Evolutionary conservation across 2,329 filamentous ascomycete genomes (phyloP).

Genomic region (Trichoderma koningii): DNA sequence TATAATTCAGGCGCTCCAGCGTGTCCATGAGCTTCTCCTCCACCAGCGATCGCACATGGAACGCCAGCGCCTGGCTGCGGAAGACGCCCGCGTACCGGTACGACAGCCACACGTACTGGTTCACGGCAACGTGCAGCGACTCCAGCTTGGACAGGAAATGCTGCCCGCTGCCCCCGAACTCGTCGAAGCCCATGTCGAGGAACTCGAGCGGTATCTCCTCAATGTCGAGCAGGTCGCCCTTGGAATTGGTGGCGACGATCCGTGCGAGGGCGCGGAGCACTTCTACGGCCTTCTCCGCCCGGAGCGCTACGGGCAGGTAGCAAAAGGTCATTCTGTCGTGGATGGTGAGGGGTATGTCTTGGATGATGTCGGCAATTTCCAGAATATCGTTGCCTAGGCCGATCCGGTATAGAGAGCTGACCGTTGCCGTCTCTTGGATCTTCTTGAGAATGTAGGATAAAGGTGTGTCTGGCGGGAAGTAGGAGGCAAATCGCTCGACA

Average conservation of each 20-base stretch:
- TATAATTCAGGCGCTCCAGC: conserved; percentile 54
- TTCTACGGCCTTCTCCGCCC: conserved; percentile 48
- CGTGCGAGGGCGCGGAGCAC: conserved; percentile 66
- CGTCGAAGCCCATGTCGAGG: conserved; percentile 63
- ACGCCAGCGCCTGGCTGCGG: conserved; percentile 70
- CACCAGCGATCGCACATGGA: conserved; percentile 75
- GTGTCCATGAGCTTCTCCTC: conserved; percentile 67
- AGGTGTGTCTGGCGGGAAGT: conserved; percentile 78
- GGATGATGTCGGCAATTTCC: conserved; percentile 71
- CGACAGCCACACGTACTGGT: conserved; percentile 89
- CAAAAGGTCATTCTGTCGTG: conserved; percentile 76
- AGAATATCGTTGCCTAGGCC: conserved; percentile 60
- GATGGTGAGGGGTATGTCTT: conserved; percentile 69
- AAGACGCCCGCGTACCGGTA: conserved; percentile 86
- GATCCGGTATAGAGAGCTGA: conserved; percentile 70
- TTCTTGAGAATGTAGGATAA: conserved; percentile 81
- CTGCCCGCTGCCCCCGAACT: conserved; percentile 43
- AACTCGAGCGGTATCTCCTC: conserved; percentile 69
- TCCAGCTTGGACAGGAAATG: conserved; percentile 72
- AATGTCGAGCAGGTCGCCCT: conserved; percentile 72
- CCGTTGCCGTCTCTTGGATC: conserved; percentile 67
- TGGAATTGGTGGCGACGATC: conserved; percentile 67
- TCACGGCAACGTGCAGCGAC: conserved; percentile 75
- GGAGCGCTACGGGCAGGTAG: conserved; percentile 65
- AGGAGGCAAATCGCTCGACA: conserved; percentile 74